These are phyloP conservation scores for Zostera marina DNA, from an alignment of 116 monocot genomes.

Conservation along the genomic window DNA sequence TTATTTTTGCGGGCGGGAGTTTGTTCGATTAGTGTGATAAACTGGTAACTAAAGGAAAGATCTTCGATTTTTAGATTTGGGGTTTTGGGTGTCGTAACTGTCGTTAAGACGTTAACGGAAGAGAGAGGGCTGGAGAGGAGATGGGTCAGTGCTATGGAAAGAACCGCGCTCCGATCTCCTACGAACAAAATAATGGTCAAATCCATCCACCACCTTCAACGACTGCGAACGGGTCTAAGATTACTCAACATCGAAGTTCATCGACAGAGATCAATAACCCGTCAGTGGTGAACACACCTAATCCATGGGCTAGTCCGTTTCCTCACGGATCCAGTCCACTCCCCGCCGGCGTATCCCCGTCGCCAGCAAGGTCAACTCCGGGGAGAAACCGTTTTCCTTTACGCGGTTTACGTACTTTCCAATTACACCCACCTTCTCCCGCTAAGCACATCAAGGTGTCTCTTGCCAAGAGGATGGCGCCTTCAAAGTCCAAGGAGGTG, in stretches of 20 bases:
- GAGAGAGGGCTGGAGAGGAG: too few species aligned
- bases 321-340: constrained; percentile 1
- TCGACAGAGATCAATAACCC: neutral
- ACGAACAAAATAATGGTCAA: neutral
- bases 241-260: neutral
- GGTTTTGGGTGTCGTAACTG: too few species aligned
- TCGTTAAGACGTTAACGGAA: too few species aligned
- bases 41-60: too few species aligned
- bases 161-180: neutral
- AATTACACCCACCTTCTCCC: constrained; percentile 78
- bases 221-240: neutral
- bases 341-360: constrained; percentile 7
- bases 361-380: constrained; percentile 4
- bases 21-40: too few species aligned
- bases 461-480: constrained; percentile 46
- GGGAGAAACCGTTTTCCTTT: constrained; percentile 33
- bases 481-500: constrained; percentile 37
- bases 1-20: too few species aligned
- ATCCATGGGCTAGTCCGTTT: constrained; percentile 3
- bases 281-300: constrained; percentile 1
- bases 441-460: constrained; percentile 93
- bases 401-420: constrained; percentile 67
- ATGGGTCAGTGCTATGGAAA: constrained; percentile 10
- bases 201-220: neutral
- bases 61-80: too few species aligned